Evolutionary conservation across 805 yeast genomes (phyloP).

Genomic region (Lachancea mirantina): DNA sequence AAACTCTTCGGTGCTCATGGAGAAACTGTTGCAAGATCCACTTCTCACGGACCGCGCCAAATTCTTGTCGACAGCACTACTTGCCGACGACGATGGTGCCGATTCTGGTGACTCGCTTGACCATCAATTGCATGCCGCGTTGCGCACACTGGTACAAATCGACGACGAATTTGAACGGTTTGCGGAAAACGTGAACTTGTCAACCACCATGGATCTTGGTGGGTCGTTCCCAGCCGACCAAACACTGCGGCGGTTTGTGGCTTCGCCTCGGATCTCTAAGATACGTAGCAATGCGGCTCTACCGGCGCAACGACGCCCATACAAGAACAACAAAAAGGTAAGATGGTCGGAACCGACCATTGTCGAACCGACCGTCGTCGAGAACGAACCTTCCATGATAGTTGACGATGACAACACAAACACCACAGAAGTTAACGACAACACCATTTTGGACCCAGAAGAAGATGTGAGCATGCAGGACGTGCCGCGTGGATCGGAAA

Average conservation of each 20-base stretch:
- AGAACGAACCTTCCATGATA: constrained; percentile 8
- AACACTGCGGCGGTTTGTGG: no score
- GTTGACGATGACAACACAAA: constrained; percentile 7
- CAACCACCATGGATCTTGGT: constrained; percentile 9
- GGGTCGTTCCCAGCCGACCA: constrained; percentile 10
- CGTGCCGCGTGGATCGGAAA: neutral
- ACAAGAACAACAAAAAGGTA: constrained; percentile 35
- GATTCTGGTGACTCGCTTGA: neutral
- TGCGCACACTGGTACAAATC: constrained; percentile 28
- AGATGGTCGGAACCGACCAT: constrained; percentile 44
- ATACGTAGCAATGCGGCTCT: no score
- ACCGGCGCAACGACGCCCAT: constrained; percentile 5
- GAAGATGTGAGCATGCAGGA: constrained; percentile 10
- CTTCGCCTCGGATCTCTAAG: no score
- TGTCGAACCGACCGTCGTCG: constrained; percentile 2
- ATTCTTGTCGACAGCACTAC: constrained; percentile 16
- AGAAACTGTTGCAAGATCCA: constrained; percentile 34
- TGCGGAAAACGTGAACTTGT: constrained; percentile 13
- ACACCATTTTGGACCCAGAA: constrained; percentile 1
- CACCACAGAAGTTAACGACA: neutral
- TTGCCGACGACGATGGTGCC: neutral
- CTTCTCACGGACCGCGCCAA: constrained; percentile 20
- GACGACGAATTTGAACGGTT: constrained; percentile 34
- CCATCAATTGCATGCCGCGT: constrained; percentile 18
- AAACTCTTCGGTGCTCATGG: constrained; percentile 50